phyloP scores from a whole-genome alignment of 2,329 filamentous ascomycete species.

The Aspergillus transmontanensis region DNA sequence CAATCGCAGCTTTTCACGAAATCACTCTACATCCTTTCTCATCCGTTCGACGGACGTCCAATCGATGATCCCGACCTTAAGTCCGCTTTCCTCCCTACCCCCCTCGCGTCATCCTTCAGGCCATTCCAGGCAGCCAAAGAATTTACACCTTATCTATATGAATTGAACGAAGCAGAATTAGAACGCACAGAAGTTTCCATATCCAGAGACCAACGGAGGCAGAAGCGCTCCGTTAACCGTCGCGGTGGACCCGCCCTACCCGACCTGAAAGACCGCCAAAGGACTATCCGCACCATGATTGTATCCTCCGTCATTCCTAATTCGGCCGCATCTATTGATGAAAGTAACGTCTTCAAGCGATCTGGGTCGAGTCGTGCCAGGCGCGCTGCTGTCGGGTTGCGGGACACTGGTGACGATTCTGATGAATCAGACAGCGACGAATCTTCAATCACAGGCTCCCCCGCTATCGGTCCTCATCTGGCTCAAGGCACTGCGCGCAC shows the following conservation, averaged over 20 bases:
- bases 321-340: constrained; percentile 75
- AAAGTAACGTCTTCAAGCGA: constrained; percentile 84
- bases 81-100: constrained; percentile 81
- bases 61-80: constrained; percentile 90
- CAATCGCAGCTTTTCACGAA: constrained; percentile 93
- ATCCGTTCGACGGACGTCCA: constrained; percentile 91
- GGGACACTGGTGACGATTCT: constrained; percentile 69
- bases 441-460: constrained; percentile 76
- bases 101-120: constrained; percentile 79
- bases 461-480: constrained; percentile 70
- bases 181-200: constrained; percentile 91
- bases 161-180: constrained; percentile 85
- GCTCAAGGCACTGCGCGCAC: constrained; percentile 76
- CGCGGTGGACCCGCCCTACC: constrained; percentile 89
- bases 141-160: constrained; percentile 89
- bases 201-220: constrained; percentile 86
- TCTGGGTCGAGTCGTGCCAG: constrained; percentile 64
- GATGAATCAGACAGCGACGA: constrained; percentile 93
- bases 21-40: constrained; percentile 87
- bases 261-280: constrained; percentile 92
- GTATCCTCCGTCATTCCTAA: constrained; percentile 92
- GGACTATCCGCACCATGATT: constrained; percentile 88
- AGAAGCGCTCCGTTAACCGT: constrained; percentile 93
- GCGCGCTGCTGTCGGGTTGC: constrained; percentile 58
- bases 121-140: constrained; percentile 93